phyloP scores from a whole-genome alignment of 495 filamentous ascomycete species.

The Halenospora varia region DNA sequence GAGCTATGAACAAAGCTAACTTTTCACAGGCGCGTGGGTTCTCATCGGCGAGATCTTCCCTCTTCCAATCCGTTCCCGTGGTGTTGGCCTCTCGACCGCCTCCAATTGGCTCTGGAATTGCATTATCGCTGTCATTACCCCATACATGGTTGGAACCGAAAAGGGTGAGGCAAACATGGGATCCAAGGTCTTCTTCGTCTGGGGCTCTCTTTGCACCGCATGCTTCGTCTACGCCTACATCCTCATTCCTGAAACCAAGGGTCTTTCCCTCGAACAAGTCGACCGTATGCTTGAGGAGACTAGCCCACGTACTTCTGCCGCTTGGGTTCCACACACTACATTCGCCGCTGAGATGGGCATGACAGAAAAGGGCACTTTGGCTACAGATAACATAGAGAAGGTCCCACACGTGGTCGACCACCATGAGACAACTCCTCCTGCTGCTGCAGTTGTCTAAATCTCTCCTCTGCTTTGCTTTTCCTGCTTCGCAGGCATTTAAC shows the following conservation, averaged over 20 bases:
- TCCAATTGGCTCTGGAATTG: conserved; percentile 87
- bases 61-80: conserved; percentile 75
- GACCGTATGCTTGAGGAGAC: conserved; percentile 88
- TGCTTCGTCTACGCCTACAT: conserved; percentile 74
- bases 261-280: conserved; percentile 72
- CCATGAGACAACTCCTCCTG: too few relatives aligned
- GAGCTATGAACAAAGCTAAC: background rate
- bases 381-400: conserved; percentile 8
- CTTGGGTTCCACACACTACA: conserved; percentile 68
- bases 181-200: conserved; percentile 76
- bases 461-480: background rate
- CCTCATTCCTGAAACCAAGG: conserved; percentile 83
- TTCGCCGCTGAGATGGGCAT: conserved; percentile 57
- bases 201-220: conserved; percentile 63
- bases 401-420: background rate
- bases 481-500: background rate
- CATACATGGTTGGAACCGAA: conserved; percentile 25
- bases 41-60: conserved; percentile 87
- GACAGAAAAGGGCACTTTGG: conserved; percentile 8
- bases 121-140: conserved; percentile 27
- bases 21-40: conserved; percentile 53
- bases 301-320: conserved; percentile 61
- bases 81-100: conserved; percentile 75
- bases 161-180: conserved; percentile 50
- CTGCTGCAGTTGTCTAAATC: background rate